phyloP scores from a whole-genome alignment of 495 filamentous ascomycete genomes.

The Ascobolus immersus region DNA sequence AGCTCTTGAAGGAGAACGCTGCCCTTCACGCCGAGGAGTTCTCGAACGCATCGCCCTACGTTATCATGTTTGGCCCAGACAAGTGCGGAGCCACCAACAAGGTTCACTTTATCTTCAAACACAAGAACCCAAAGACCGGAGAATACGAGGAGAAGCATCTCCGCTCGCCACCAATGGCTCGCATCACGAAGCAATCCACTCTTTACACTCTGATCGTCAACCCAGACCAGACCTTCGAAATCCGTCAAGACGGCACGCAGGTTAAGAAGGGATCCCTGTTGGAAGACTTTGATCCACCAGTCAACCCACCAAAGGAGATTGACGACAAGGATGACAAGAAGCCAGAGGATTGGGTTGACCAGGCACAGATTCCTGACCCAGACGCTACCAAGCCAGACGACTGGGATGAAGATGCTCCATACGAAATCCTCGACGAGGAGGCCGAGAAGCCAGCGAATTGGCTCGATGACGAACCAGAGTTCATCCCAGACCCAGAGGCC shows the following conservation, averaged over 20 bases:
- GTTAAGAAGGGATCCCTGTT: constrained; percentile 75
- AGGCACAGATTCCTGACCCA: constrained; percentile 69
- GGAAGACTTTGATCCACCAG: constrained; percentile 74
- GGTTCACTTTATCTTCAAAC: constrained; percentile 99
- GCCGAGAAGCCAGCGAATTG: constrained; percentile 84
- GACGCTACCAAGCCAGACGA: constrained; percentile 89
- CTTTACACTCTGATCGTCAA: constrained; percentile 92
- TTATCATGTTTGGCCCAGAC: constrained; percentile 99
- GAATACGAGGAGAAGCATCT: constrained; percentile 99
- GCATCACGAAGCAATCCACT: constrained; percentile 68
- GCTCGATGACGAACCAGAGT: constrained; percentile 73
- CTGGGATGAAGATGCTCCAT: constrained; percentile 97
- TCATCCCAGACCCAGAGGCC: constrained; percentile 81
- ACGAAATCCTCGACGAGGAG: constrained; percentile 79
- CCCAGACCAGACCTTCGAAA: constrained; percentile 81
- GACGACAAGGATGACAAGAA: constrained; percentile 89
- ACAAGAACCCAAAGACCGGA: constrained; percentile 99
- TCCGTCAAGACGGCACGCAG: constrained; percentile 65
- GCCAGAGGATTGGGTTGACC: constrained; percentile 88
- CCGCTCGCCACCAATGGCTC: constrained; percentile 53
- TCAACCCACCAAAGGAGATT: constrained; percentile 92
- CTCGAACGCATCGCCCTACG: constrained; percentile 87
- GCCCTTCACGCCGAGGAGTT: constrained; percentile 93
- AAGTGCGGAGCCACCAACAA: constrained; percentile 99
- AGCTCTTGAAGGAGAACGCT: constrained; percentile 95